Evolutionary conservation across 257 asterid species (phyloP).

Genomic region (Fraxinus quadrangulata): DNA sequence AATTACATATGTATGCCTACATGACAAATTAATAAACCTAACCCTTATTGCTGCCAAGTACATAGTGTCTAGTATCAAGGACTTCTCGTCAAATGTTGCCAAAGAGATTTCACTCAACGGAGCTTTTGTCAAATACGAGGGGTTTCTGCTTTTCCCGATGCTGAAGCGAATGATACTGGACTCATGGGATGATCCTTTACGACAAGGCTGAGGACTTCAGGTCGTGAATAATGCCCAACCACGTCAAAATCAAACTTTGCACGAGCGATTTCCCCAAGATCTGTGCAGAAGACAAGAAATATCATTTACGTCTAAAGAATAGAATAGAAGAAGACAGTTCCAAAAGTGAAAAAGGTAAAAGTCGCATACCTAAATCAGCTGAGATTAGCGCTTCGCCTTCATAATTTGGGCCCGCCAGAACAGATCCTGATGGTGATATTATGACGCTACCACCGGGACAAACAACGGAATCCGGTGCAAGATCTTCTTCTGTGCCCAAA

Average conservation of each 20-base stretch:
- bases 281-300: conserved; percentile 34
- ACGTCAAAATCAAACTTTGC: conserved; percentile 95
- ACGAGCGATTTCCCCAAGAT: conserved; percentile 86
- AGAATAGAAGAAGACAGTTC: background rate
- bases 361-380: conserved; percentile 75
- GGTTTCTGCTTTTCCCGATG: conserved; percentile 52
- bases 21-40: no score
- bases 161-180: conserved; percentile 74
- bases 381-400: conserved; percentile 94
- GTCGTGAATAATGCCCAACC: conserved; percentile 93
- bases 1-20: no score
- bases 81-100: no score
- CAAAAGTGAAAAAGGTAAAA: background rate
- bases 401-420: conserved; percentile 91
- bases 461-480: conserved; percentile 79
- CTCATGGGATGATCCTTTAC: conserved; percentile 75
- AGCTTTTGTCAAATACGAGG: conserved; percentile 17
- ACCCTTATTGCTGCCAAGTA: no score
- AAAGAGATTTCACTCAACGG: background rate
- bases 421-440: conserved; percentile 84
- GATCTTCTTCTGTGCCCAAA: conserved; percentile 72
- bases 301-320: background rate
- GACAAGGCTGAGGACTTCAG: conserved; percentile 78
- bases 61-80: no score
- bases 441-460: conserved; percentile 96